Conservation (phyloP, 129 eudicot genomes). For the Centrapalus pauciflorus region DNA sequence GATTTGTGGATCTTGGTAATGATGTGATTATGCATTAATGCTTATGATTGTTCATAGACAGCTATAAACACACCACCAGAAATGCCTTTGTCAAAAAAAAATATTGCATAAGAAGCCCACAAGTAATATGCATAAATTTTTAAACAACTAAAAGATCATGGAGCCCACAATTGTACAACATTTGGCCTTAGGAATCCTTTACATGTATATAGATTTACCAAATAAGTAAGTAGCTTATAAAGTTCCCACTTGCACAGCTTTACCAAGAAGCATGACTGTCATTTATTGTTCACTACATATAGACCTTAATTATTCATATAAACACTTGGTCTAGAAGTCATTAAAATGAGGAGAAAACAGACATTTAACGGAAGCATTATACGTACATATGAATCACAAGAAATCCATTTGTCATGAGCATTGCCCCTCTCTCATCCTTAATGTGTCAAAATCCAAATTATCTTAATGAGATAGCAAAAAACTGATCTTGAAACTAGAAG, state of each 20-base stretch:
- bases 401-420: background rate
- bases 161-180: background rate
- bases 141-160: background rate
- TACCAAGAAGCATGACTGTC: too few species aligned
- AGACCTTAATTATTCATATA: too few species aligned
- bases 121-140: background rate
- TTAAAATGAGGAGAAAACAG: too few species aligned
- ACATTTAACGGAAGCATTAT: background rate
- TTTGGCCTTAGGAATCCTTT: background rate
- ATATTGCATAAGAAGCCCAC: background rate
- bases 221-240: background rate
- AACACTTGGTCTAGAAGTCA: too few species aligned
- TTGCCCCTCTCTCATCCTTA: background rate
- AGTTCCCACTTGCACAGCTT: background rate
- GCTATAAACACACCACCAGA: background rate
- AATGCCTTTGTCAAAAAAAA: background rate
- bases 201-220: conserved; percentile 1
- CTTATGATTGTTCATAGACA: conserved; percentile 2
- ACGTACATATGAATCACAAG: background rate
- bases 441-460: conserved; percentile 1
- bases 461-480: background rate
- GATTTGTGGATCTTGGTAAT: background rate
- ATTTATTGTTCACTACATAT: too few species aligned
- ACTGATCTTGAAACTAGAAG: background rate
- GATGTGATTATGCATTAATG: background rate